Evolutionary conservation across 129 eudicot genomes (phyloP).

Genomic region (Solidago caesia): DNA sequence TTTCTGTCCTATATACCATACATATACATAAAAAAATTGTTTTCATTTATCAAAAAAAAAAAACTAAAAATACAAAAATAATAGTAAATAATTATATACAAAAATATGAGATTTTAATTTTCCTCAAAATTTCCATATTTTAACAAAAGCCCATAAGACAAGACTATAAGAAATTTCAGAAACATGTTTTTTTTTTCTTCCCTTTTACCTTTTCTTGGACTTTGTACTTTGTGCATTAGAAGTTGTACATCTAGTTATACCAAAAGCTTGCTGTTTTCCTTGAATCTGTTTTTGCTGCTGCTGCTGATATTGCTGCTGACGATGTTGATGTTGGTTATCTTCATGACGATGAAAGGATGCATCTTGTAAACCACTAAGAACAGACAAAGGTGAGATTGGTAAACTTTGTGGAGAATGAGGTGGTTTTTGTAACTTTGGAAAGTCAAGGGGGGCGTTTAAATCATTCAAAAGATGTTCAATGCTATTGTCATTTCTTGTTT

Average conservation of each 20-base stretch:
- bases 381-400: constrained; percentile 68
- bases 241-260: constrained; percentile 42
- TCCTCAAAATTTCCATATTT: neutral
- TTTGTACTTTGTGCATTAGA: constrained; percentile 49
- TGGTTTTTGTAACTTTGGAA: constrained; percentile 34
- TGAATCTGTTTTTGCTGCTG: constrained; percentile 33
- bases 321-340: constrained; percentile 19
- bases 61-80: neutral
- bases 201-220: constrained; percentile 71
- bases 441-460: constrained; percentile 44
- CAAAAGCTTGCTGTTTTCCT: constrained; percentile 47
- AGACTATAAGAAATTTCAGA: neutral
- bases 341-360: constrained; percentile 30
- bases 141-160: constrained; percentile 18
- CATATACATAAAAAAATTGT: neutral
- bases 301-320: constrained; percentile 22
- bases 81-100: neutral
- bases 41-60: neutral
- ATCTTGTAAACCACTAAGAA: constrained; percentile 67
- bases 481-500: constrained; percentile 37
- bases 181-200: neutral
- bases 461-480: constrained; percentile 60
- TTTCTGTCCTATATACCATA: constrained; percentile 23
- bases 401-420: constrained; percentile 39
- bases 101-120: neutral